Percentiles rank a stretch among this genome's conserved stretches.
These are phyloP conservation scores for Pleurotus ostreatus DNA, from an alignment of 768 basidiomycete species.

Conservation along the genomic window DNA sequence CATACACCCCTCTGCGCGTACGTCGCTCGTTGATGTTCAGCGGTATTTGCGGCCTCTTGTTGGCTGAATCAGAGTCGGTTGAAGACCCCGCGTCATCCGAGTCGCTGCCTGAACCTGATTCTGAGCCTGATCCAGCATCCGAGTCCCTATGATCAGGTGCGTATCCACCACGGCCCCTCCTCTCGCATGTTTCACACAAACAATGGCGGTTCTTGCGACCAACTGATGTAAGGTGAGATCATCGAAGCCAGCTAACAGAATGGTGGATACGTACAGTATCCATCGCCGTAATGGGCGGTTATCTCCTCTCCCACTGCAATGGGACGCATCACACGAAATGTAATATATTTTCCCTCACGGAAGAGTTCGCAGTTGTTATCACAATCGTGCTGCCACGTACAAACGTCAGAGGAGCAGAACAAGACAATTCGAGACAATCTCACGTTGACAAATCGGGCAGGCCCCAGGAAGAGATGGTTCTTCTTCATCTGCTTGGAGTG, in stretches of 20 bases:
- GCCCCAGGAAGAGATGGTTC: slow-evolving; percentile 87
- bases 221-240: slow-evolving; percentile 33
- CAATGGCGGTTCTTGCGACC: slow-evolving; percentile 71
- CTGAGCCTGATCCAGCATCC: slow-evolving; percentile 42
- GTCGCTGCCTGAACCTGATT: slow-evolving; percentile 45
- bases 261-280: slow-evolving; percentile 66
- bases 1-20: slow-evolving; percentile 80
- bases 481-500: slow-evolving; percentile 91
- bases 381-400: slow-evolving; percentile 70
- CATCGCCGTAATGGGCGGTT: slow-evolving; percentile 87
- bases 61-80: slow-evolving; percentile 37
- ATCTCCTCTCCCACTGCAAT: slow-evolving; percentile 83
- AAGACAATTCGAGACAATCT: slow-evolving; percentile 24
- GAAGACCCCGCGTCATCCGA: slow-evolving; percentile 31
- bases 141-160: slow-evolving; percentile 51
- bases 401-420: slow-evolving; percentile 11
- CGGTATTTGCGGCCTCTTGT: slow-evolving; percentile 25
- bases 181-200: slow-evolving; percentile 85
- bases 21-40: slow-evolving; percentile 76
- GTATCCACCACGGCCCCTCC: slow-evolving; percentile 71
- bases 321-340: slow-evolving; percentile 76
- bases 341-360: slow-evolving; percentile 86
- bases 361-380: slow-evolving; percentile 87
- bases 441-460: slow-evolving; percentile 90
- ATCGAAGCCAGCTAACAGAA: slow-evolving; percentile 16